A percentile compares a stretch with the other conserved stretches of the same genome.
These are phyloP conservation scores for Fusarium humuli DNA, from an alignment of 2,329 filamentous ascomycete genomes.

Conservation along the genomic window DNA sequence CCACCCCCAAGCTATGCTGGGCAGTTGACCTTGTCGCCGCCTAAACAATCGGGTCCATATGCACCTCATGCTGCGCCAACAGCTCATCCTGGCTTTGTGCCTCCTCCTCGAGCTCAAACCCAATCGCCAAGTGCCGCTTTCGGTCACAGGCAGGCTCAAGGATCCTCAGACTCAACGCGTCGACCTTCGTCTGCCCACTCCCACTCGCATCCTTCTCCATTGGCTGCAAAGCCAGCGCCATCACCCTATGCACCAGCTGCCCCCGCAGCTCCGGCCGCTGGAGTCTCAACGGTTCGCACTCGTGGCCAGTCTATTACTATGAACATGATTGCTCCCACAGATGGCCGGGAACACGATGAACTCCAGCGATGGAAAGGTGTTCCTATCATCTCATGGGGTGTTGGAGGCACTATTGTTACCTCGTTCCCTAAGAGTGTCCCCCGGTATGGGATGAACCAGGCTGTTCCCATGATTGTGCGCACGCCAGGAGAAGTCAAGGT, in stretches of 20 bases:
- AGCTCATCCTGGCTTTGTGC: slow-evolving; percentile 59
- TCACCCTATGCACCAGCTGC: slow-evolving; percentile 45
- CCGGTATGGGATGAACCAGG: slow-evolving; percentile 81
- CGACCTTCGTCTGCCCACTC: slow-evolving; percentile 67
- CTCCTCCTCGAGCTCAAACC: slow-evolving; percentile 70
- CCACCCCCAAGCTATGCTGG: slow-evolving; percentile 58
- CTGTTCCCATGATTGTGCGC: slow-evolving; percentile 81
- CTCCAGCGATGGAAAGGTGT: slow-evolving; percentile 91
- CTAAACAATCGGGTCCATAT: slow-evolving; percentile 66
- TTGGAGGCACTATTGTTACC: slow-evolving; percentile 83
- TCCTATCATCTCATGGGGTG: slow-evolving; percentile 88
- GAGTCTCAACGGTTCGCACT: slow-evolving; percentile 51
- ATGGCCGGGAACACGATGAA: slow-evolving; percentile 77
- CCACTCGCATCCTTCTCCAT: slow-evolving; percentile 56
- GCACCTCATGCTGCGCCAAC: slow-evolving; percentile 54
- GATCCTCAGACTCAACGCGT: slow-evolving; percentile 58
- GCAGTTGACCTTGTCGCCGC: slow-evolving; percentile 64
- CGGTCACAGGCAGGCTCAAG: slow-evolving; percentile 51
- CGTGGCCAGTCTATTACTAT: slow-evolving; percentile 66
- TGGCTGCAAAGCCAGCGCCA: slow-evolving; percentile 42
- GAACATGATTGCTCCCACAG: slow-evolving; percentile 71
- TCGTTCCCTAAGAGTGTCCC: slow-evolving; percentile 91
- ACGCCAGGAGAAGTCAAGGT: slow-evolving; percentile 85
- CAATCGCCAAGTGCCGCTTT: slow-evolving; percentile 68
- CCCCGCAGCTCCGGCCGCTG: slow-evolving; percentile 10